phyloP scores from a whole-genome alignment of 257 asterid genomes.

The Fraxinus excelsior region DNA sequence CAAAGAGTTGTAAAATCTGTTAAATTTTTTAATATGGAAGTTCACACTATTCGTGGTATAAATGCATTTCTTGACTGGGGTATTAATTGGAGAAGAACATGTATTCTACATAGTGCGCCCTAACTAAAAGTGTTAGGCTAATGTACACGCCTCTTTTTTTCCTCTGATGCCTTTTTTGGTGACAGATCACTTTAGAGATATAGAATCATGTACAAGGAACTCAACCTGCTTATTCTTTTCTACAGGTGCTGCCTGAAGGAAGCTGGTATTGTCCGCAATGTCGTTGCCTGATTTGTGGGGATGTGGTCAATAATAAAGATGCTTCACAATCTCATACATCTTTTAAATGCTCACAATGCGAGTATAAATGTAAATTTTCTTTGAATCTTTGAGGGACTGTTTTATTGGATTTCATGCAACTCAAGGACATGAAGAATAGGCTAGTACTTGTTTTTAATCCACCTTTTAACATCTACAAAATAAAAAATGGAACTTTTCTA shows the following conservation, averaged over 20 bases:
- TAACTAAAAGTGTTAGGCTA: background rate
- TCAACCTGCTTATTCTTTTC: constrained; percentile 24
- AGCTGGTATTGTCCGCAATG: constrained; percentile 97
- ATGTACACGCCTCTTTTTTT: background rate
- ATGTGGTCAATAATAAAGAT: constrained; percentile 58
- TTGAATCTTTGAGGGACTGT: constrained; percentile 20
- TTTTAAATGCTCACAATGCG: constrained; percentile 85
- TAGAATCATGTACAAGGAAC: constrained; percentile 18
- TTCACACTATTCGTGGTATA: constrained; percentile 1
- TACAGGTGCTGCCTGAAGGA: constrained; percentile 96
- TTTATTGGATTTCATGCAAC: background rate
- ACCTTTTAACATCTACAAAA: constrained; percentile 5
- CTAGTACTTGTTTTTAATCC: background rate
- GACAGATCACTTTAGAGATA: constrained; percentile 22
- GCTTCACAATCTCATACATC: constrained; percentile 44
- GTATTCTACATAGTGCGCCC: background rate
- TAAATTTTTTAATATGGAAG: constrained; percentile 1
- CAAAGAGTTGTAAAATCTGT: background rate
- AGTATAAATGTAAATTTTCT: constrained; percentile 62
- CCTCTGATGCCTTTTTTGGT: background rate
- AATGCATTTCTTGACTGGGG: background rate
- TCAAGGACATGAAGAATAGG: background rate
- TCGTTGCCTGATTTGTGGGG: constrained; percentile 84
- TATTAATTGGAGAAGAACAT: background rate
- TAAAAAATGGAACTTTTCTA: constrained; percentile 2